These are phyloP conservation scores for Aspergillus brasiliensis DNA, from an alignment of 2,329 filamentous ascomycete genomes.

Conservation along the genomic window DNA sequence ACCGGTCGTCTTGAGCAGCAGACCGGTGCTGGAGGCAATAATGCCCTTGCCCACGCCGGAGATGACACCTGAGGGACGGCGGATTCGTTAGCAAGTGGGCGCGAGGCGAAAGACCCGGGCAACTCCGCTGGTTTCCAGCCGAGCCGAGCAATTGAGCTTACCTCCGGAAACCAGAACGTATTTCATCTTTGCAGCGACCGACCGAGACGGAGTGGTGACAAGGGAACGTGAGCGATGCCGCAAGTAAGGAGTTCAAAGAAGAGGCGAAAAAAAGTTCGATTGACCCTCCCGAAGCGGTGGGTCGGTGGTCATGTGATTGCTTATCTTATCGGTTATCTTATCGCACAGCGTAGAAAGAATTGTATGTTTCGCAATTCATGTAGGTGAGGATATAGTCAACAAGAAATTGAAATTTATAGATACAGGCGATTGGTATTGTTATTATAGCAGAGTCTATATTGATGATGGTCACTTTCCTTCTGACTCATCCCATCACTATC, in stretches of 20 bases:
- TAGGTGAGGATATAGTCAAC: too few relatives aligned
- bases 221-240: background rate
- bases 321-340: slow-evolving; percentile 4
- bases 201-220: background rate
- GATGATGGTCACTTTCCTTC: too few relatives aligned
- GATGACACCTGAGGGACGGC: slow-evolving; percentile 44
- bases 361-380: too few relatives aligned
- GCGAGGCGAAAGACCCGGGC: background rate
- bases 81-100: slow-evolving; percentile 9
- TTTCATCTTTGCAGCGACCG: slow-evolving; percentile 62
- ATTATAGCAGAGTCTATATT: too few relatives aligned
- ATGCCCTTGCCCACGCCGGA: slow-evolving; percentile 62
- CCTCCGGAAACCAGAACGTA: slow-evolving; percentile 80
- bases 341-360: too few relatives aligned
- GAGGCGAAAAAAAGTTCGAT: slow-evolving; percentile 4
- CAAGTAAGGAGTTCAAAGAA: background rate
- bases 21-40: slow-evolving; percentile 57
- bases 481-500: too few relatives aligned
- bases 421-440: too few relatives aligned
- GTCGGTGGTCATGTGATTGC: background rate
- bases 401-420: too few relatives aligned
- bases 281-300: slow-evolving; percentile 1
- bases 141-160: slow-evolving; percentile 42
- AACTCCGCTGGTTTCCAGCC: background rate
- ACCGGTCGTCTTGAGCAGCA: slow-evolving; percentile 34